phyloP scores from a whole-genome alignment of 192 early-diverging fungal species.

The Phlyctochytrium arcticum region DNA sequence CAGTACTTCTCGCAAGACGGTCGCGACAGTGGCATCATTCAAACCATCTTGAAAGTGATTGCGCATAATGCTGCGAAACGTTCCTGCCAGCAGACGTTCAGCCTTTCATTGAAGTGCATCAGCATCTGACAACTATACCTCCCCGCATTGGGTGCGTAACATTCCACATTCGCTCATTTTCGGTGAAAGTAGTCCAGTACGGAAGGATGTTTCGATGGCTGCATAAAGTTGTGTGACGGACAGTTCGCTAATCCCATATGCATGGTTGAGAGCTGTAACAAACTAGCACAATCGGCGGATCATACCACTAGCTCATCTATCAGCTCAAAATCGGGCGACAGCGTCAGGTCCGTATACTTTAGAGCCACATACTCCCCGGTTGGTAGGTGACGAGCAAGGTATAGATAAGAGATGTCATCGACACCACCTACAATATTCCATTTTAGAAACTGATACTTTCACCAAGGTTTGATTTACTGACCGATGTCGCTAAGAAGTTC shows the following conservation, averaged over 20 bases:
- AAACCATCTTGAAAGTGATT: constrained; percentile 49
- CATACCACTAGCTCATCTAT: constrained; percentile 51
- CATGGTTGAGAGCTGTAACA: background rate
- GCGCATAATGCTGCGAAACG: constrained; percentile 45
- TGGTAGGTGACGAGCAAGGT: constrained; percentile 46
- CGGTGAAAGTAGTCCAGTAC: constrained; percentile 46
- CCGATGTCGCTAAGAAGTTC: constrained; percentile 50
- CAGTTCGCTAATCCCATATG: constrained; percentile 29
- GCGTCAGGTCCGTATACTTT: constrained; percentile 54
- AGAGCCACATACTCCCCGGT: constrained; percentile 49
- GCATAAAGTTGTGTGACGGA: constrained; percentile 42
- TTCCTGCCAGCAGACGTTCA: constrained; percentile 23
- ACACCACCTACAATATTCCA: constrained; percentile 42
- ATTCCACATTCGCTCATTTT: constrained; percentile 54
- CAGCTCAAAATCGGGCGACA: constrained; percentile 53
- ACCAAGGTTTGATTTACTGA: background rate
- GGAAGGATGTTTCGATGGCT: constrained; percentile 52
- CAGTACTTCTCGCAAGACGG: constrained; percentile 51
- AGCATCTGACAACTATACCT: constrained; percentile 16
- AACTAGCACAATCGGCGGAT: background rate
- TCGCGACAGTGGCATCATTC: constrained; percentile 43
- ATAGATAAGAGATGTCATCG: constrained; percentile 58
- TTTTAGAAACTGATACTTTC: background rate
- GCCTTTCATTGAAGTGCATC: background rate
- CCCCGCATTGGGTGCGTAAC: constrained; percentile 50